Evolutionary conservation across 192 early-diverging fungal genomes (phyloP), one percentile per base, ranked within the genome.

Genomic region (Phlyctochytrium bullatum): DNA sequence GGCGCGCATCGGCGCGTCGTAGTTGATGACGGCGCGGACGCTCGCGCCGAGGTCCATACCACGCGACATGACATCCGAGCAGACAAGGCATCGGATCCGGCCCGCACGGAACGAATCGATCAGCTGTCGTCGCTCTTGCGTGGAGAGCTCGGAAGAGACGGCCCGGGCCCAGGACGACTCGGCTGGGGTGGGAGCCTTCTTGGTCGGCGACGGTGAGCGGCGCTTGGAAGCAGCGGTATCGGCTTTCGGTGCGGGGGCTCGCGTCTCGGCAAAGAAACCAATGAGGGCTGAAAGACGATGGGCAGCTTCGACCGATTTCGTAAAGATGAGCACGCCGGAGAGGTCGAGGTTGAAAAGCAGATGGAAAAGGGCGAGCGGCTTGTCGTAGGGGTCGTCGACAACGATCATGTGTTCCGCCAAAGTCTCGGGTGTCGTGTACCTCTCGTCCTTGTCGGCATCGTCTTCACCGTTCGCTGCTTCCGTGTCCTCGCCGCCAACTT

Each of bases 21-120:
- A 98, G 69, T 93, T 95, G 59, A 98, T 86, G 12, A 98, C 94
- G 0, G 78, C 76, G 24, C 81, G 78, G 6, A 98, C 90, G 50
- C 80, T 76, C 10, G 17, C 32, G 12, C 91, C 89, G 2, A 98
- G 71, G 73, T 98, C 94, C 76, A 98, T 90, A 56, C 96, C 96
- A 64, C 96, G 93, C 56, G 91, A 90, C 73, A 95, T 88, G 59
- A 95, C 79, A 72, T 98, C 95, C 2, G 93, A 94, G 61, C 89
- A 90, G 33, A 98, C 85, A 58, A 98, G 78, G 2, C 16, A 47
- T 1, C 27, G 2, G 31, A 77, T 17, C 23, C 68, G 17, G 2
- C 70, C 71, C 3, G n/a, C 25, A 20, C 28, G 16, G 64, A 82
- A 82, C 2, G 14, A 40, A 2, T 52, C 34, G 1, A 82, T 34